Conservation (phyloP, 768 basidiomycete genomes). For the Thelephora ganbajun region DNA sequence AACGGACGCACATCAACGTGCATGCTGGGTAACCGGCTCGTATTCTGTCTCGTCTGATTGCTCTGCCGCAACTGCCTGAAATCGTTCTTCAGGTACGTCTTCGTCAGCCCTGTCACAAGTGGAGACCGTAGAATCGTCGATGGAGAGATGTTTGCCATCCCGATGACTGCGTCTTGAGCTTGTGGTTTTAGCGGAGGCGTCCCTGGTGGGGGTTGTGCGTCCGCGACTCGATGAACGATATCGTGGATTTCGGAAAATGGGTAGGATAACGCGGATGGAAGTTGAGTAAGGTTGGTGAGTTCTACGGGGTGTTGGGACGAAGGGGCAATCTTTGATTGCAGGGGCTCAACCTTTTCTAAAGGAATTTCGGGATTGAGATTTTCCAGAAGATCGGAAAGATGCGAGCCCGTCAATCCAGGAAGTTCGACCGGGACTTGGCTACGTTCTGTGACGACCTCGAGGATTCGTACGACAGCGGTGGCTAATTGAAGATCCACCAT, state of each 20-base stretch:
- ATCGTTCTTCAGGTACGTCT: constrained; percentile 70
- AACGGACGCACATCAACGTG: constrained; percentile 51
- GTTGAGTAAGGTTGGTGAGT: neutral
- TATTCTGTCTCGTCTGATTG: constrained; percentile 63
- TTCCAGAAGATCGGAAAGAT: neutral
- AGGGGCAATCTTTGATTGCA: neutral
- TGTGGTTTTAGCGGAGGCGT: constrained; percentile 39
- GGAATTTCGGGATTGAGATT: neutral
- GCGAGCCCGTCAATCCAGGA: neutral
- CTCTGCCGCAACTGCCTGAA: constrained; percentile 63
- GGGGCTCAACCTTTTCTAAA: neutral
- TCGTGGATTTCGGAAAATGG: constrained; percentile 33
- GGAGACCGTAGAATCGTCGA: constrained; percentile 59
- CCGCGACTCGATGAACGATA: constrained; percentile 24
- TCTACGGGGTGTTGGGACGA: neutral
- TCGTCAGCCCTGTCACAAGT: constrained; percentile 65
- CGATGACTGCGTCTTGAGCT: constrained; percentile 40
- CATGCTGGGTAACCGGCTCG: constrained; percentile 75
- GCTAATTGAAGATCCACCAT: neutral
- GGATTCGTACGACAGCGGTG: neutral
- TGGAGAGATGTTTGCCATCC: constrained; percentile 53
- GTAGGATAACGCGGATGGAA: neutral
- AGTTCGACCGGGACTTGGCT: neutral
- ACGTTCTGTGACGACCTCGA: neutral
- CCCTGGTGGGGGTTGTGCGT: constrained; percentile 22